These are phyloP conservation scores for Anaeromyces robustus DNA, from an alignment of 192 early-diverging fungal genomes.

Conservation along the genomic window DNA sequence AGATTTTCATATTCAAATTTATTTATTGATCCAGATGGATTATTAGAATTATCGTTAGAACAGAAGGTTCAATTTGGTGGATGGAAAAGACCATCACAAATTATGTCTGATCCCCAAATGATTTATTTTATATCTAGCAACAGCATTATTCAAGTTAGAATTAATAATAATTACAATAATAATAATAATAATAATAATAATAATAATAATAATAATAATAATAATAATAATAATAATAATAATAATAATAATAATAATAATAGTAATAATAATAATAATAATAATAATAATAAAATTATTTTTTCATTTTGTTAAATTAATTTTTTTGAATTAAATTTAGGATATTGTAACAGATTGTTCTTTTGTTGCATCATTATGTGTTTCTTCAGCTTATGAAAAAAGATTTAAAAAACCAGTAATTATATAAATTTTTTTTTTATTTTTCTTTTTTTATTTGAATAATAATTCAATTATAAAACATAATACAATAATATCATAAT, in stretches of 20 bases:
- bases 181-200: too few species aligned
- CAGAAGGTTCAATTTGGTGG: conserved; percentile 54
- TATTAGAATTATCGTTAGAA: conserved; percentile 49
- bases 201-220: too few species aligned
- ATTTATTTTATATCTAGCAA: conserved; percentile 39
- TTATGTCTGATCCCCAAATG: conserved; percentile 51
- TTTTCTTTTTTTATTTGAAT: too few species aligned
- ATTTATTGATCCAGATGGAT: conserved; percentile 68
- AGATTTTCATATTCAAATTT: conserved; percentile 25
- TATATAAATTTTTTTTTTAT: too few species aligned
- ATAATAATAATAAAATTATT: too few species aligned
- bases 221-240: too few species aligned
- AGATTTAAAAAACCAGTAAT: conserved; percentile 52
- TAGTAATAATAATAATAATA: too few species aligned
- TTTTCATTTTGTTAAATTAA: too few species aligned
- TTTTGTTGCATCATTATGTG: conserved; percentile 83
- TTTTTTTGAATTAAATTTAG: too few species aligned
- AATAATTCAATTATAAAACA: not conserved
- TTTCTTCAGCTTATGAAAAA: conserved; percentile 24
- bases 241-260: too few species aligned
- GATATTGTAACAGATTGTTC: conserved; percentile 91
- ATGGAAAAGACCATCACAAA: conserved; percentile 68
- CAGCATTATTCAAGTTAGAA: conserved; percentile 18
- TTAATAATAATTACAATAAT: not conserved
- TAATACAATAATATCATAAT: too few species aligned